These are phyloP conservation scores for Cryptosporidium sp. DNA, from an alignment of 169 alveolate species.

Conservation along the genomic window DNA sequence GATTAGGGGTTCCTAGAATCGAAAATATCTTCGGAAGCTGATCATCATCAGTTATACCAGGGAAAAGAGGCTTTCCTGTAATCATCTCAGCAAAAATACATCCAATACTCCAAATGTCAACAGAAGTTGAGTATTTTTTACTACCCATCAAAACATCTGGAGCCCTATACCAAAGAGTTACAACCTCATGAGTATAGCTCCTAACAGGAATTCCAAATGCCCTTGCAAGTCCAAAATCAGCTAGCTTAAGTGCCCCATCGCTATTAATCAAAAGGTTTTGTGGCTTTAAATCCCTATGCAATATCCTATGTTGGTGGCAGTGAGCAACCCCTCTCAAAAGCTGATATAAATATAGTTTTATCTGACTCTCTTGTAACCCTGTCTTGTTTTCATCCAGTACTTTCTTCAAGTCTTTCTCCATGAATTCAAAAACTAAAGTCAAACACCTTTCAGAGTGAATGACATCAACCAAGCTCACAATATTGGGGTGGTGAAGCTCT, in stretches of 20 bases:
- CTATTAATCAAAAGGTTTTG: constrained; percentile 96
- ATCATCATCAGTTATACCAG: constrained; percentile 96
- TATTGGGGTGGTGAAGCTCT: constrained; percentile 98
- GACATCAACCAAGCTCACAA: constrained; percentile 97
- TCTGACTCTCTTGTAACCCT: constrained; percentile 89
- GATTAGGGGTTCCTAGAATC: constrained; percentile 95
- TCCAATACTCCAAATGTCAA: constrained; percentile 99
- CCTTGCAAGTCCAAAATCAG: constrained; percentile 99
- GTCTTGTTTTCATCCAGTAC: constrained; percentile 90
- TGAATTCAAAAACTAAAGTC: constrained; percentile 97
- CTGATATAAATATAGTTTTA: constrained; percentile 91
- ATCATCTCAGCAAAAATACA: constrained; percentile 97
- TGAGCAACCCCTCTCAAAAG: constrained; percentile 95
- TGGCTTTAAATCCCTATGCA: constrained; percentile 99
- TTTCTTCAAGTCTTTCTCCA: constrained; percentile 97
- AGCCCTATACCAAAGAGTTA: constrained; percentile 99
- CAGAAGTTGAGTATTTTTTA: constrained; percentile 97
- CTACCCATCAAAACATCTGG: constrained; percentile 99
- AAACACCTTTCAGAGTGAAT: constrained; percentile 96
- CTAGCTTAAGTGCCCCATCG: constrained; percentile 93
- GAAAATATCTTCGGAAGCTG: constrained; percentile 96
- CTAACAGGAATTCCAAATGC: constrained; percentile 98
- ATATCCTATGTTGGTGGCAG: constrained; percentile 94
- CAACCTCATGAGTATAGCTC: constrained; percentile 97
- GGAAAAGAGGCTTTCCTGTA: constrained; percentile 96